Base-by-base conservation (phyloP, 2,329 filamentous ascomycete species). In the Exserohilum turcica region DNA sequence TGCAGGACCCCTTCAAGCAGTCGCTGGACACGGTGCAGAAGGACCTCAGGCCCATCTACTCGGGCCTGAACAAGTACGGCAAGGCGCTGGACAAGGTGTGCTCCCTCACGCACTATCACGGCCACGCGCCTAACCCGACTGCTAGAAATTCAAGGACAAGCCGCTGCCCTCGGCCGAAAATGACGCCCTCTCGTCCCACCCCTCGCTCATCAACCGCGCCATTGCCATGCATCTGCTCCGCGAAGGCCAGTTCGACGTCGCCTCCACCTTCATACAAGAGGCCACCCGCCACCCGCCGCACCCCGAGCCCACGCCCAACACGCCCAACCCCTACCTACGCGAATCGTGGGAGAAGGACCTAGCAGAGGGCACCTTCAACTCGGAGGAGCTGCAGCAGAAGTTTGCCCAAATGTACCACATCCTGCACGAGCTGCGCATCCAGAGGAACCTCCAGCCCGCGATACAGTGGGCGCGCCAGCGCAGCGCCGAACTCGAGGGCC, bases 151-250 rank as follows among this genome's bases (percentile, higher is more conserved):
- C 72, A 75, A 74, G 76, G 83, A 85, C 56, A 84, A 84, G 56
- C 85, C 86, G 12, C 79, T 89, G 12, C 85, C 93, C 0, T 89
- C 87, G 12, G 89, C 86, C 67, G 89, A 92, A 52, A 87, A 91
- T 66, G 91, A 96, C 74, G 88, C 87, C 29, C 86, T 97, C 74
- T 86, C 85, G 1, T 84, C 87, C 16, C 86, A 95, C 61, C 83
- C 89, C 3, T 80, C 83, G 13, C 81, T 97, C 10, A 91, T 97
- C 70, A 95, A 97, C 76, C 86, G 92, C 51, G 93, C 94, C 6
- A 95, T 99, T 64, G 90, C 90, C 8, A 97, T 97, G 92, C 94
- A 99, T 71, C 83, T 99, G 18, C 83, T 99, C 33, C 90, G 94
- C 35, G 93, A 97, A 77, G 94, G 94, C 43, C 90, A 96, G 70